Conservation (phyloP, 805 yeast species). For the Isabelozyma gotoi region DNA sequence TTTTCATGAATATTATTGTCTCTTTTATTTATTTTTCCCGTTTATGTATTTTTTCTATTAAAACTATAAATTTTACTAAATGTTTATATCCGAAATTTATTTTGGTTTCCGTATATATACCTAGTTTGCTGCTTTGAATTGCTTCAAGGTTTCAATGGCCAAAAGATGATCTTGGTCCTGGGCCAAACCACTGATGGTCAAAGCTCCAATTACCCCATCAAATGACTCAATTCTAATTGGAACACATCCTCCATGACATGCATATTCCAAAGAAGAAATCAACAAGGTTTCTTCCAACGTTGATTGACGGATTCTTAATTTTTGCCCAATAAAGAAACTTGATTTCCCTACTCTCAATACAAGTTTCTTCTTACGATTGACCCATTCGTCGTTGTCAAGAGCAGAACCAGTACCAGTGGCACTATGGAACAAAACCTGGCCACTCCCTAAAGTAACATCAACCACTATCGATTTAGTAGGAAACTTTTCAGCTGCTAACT, state of each 20-base stretch:
- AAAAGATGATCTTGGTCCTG: slow-evolving; percentile 55
- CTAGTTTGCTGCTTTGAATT: neutral
- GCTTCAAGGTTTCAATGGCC: slow-evolving; percentile 34
- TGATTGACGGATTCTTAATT: slow-evolving; percentile 26
- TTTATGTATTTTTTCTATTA: neutral
- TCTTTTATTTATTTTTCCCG: neutral
- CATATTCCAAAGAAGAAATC: slow-evolving; percentile 44
- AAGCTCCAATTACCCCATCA: slow-evolving; percentile 43
- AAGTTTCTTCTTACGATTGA: slow-evolving; percentile 47
- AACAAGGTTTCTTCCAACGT: slow-evolving; percentile 37
- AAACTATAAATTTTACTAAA: no score
- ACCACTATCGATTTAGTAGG: slow-evolving; percentile 41
- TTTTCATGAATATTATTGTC: neutral
- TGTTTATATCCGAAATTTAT: no score
- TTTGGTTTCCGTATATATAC: no score
- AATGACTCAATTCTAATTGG: slow-evolving; percentile 43
- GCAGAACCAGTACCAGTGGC: slow-evolving; percentile 35
- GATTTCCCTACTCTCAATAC: slow-evolving; percentile 49
- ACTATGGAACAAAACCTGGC: slow-evolving; percentile 49
- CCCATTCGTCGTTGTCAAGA: slow-evolving; percentile 57
- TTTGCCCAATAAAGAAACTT: slow-evolving; percentile 47
- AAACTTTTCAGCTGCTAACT: slow-evolving; percentile 24
- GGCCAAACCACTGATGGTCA: slow-evolving; percentile 56
- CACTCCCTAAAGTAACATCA: slow-evolving; percentile 46
- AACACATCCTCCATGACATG: slow-evolving; percentile 57